A percentile compares a stretch with the other conserved stretches of the same genome.
Conservation (phyloP, 2,329 filamentous ascomycete species). For the Xylariaceae sp. region DNA sequence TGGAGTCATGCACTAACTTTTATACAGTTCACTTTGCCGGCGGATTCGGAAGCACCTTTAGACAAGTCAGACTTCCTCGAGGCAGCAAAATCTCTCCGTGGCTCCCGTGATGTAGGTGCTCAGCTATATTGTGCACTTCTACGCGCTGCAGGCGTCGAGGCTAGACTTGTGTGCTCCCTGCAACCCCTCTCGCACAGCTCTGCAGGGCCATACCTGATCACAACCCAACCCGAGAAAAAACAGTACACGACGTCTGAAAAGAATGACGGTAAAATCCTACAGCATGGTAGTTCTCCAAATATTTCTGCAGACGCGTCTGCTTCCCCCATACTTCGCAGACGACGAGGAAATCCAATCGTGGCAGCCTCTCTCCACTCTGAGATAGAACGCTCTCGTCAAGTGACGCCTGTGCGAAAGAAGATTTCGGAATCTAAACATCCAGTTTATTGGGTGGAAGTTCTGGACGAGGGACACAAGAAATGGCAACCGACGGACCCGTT, state of each 20-base stretch:
- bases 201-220: conserved; percentile 45
- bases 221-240: conserved; percentile 32
- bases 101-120: conserved; percentile 83
- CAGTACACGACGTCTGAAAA: conserved; percentile 30
- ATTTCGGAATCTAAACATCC: conserved; percentile 71
- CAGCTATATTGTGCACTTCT: conserved; percentile 88
- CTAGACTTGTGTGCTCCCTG: conserved; percentile 82
- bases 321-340: conserved; percentile 38
- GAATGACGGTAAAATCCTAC: conserved; percentile 37
- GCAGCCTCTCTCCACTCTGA: conserved; percentile 48
- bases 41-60: conserved; percentile 61
- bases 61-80: conserved; percentile 68
- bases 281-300: conserved; percentile 33
- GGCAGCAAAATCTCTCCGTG: conserved; percentile 63
- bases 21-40: conserved; percentile 49
- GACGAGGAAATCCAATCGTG: conserved; percentile 51
- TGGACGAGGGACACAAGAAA: conserved; percentile 79
- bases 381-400: conserved; percentile 31
- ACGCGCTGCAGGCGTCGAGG: conserved; percentile 72
- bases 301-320: conserved; percentile 30
- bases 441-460: conserved; percentile 90
- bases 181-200: conserved; percentile 70
- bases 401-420: conserved; percentile 35
- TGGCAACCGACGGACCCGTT: conserved; percentile 87
- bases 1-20: conserved; percentile 9